Evolutionary conservation across 148 eudicot species (phyloP).

Genomic region (Pharnaceum exiguum): DNA sequence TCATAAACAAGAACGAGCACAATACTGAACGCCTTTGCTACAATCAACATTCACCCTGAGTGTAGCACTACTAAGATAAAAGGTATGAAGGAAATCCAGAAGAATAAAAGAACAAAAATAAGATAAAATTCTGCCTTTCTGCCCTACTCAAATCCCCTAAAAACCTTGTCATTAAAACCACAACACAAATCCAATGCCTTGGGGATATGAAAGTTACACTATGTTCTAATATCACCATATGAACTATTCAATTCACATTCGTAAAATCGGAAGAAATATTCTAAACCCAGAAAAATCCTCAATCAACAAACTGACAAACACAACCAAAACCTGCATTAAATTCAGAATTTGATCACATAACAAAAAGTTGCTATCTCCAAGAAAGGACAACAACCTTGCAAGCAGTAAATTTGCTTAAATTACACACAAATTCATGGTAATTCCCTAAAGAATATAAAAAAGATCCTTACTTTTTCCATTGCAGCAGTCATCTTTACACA

Average conservation of each 20-base stretch:
- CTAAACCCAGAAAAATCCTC: background rate
- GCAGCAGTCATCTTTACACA: slow-evolving; percentile 21
- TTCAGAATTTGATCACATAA: too few species aligned
- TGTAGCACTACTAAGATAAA: background rate
- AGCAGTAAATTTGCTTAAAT: background rate
- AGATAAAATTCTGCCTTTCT: background rate
- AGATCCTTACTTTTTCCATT: slow-evolving; percentile 18
- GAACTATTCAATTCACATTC: too few species aligned
- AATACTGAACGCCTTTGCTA: too few species aligned
- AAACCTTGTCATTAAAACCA: too few species aligned
- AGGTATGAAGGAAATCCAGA: too few species aligned
- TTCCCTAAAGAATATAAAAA: background rate
- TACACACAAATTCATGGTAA: background rate
- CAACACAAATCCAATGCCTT: too few species aligned
- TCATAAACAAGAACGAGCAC: too few species aligned
- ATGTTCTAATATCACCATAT: too few species aligned
- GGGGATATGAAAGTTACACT: too few species aligned
- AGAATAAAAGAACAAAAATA: background rate
- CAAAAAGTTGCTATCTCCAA: background rate
- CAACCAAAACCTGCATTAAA: background rate
- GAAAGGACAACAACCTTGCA: background rate
- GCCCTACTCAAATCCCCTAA: too few species aligned
- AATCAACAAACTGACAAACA: background rate
- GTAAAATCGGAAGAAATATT: too few species aligned
- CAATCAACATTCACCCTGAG: too few species aligned